Base-by-base conservation (phyloP, 495 filamentous ascomycete species). In the Pyrenula aspistea region DNA sequence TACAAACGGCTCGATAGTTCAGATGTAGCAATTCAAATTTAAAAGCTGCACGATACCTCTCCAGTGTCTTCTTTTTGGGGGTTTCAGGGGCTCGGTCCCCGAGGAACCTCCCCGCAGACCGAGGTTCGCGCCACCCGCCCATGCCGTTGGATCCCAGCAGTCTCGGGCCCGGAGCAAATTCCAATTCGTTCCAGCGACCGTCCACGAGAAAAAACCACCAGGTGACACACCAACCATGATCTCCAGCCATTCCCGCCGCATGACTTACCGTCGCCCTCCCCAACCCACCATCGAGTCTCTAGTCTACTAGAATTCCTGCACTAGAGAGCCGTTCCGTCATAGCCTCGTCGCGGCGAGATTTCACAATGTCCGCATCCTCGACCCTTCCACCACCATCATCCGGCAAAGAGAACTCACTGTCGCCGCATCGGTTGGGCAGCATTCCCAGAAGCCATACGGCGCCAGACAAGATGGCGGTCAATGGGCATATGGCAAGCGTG, bases 401-500 rank as follows among this genome's bases (percentile, higher is more conserved):
- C 19, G 8, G 10, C n/a, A 52, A 55, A 25, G 8, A 19, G 55
- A 42, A 42, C 15, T 42, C 15, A 42, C 31, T 42, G 15, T 42
- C 31, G 31, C 31, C 31, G 31, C 31, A 42, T 8, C 66, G 68
- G 52, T 65, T 65, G 36, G 66, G 69, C 48, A 62, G 66, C 55
- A 59, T 67, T 56, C 63, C 57, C 55, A 65, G 62, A 57, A 68
- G 57, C 31, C 71, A 71, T 54, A 78, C 80, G 25, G 83, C 82
- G 12, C 80, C 79, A 36, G 71, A 79, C 50, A 57, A 77, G 59
- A 82, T 87, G 77, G 80, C 80, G 21, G 86, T 88, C 77, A 96
- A 96, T 71, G 87, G 87, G 62, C 91, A 96, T 68, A 92, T 96
- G 71, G 88, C 89, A 60, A 73, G 81, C 49, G 80, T 91, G 68